Evolutionary conservation across 441 rosid species (phyloP).

Genomic region (Brassica hybrid): DNA sequence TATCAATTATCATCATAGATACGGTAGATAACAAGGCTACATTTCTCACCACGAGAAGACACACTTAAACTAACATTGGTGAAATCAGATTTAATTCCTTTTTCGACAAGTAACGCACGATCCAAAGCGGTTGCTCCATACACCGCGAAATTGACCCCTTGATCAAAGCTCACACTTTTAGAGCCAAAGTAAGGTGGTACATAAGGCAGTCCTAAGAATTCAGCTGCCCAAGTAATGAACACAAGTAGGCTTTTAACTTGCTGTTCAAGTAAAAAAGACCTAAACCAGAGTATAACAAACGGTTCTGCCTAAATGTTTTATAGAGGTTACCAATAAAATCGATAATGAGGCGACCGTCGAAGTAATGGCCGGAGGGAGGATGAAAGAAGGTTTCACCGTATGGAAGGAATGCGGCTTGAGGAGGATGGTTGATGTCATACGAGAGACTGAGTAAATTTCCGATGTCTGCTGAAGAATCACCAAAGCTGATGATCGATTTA

Average conservation of each 20-base stretch:
- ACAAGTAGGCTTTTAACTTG: not conserved
- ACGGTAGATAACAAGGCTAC: conserved; percentile 21
- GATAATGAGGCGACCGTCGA: not conserved
- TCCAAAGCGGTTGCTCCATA: conserved; percentile 6
- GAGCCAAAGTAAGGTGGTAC: not conserved
- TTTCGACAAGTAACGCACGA: not conserved
- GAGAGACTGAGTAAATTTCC: not conserved
- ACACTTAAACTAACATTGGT: not conserved
- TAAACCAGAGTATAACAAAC: not conserved
- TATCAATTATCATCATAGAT: conserved; percentile 14
- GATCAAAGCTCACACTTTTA: not conserved
- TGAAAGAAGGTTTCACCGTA: not conserved
- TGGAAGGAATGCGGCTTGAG: not conserved
- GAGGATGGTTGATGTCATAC: not conserved
- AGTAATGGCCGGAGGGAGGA: not conserved
- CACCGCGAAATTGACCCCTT: not conserved
- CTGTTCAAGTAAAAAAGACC: not conserved
- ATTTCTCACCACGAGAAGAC: conserved; percentile 19
- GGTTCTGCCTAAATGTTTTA: not conserved
- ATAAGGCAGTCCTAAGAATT: not conserved
- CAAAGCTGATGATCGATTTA: not conserved
- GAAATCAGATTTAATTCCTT: not conserved
- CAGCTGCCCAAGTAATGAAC: not conserved
- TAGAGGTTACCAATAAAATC: not conserved
- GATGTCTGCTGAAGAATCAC: not conserved